Evolutionary conservation across 257 asterid species (phyloP).

Genomic region (Ajuga chamaepitys): DNA sequence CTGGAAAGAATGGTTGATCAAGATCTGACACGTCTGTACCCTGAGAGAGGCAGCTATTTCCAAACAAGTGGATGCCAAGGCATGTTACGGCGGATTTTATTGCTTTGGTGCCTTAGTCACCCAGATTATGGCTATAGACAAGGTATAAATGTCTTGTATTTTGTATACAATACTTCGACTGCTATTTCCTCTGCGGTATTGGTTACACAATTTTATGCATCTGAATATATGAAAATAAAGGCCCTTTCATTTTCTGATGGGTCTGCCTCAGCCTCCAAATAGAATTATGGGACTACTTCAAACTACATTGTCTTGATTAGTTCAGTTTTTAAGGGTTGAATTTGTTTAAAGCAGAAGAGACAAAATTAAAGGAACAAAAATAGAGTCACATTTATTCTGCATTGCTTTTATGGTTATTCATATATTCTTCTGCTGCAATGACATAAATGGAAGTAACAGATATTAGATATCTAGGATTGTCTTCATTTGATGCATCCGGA

Average conservation of each 20-base stretch:
- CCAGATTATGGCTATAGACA: constrained; percentile 89
- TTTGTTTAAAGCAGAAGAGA: not conserved
- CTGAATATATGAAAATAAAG: not conserved
- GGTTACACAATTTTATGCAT: not conserved
- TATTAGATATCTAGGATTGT: not conserved
- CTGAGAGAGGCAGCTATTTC: constrained; percentile 91
- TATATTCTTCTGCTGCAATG: constrained; percentile 1
- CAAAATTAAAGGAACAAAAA: not conserved
- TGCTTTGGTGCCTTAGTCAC: constrained; percentile 90
- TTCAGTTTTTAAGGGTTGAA: not conserved
- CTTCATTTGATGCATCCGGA: not conserved
- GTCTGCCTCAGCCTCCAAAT: not conserved
- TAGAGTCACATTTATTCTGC: not conserved
- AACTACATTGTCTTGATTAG: not conserved
- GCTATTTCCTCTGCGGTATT: not conserved
- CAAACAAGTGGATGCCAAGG: constrained; percentile 88
- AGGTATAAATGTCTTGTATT: constrained; percentile 33
- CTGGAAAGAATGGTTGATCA: constrained; percentile 94
- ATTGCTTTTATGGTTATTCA: not conserved
- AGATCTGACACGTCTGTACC: constrained; percentile 92
- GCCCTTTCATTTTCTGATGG: not conserved
- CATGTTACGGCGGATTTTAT: constrained; percentile 74
- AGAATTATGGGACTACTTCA: not conserved
- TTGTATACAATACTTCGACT: not conserved
- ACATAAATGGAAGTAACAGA: not conserved